Conservation (phyloP, 139 green algal species). For the Haematococcus lacustris region DNA sequence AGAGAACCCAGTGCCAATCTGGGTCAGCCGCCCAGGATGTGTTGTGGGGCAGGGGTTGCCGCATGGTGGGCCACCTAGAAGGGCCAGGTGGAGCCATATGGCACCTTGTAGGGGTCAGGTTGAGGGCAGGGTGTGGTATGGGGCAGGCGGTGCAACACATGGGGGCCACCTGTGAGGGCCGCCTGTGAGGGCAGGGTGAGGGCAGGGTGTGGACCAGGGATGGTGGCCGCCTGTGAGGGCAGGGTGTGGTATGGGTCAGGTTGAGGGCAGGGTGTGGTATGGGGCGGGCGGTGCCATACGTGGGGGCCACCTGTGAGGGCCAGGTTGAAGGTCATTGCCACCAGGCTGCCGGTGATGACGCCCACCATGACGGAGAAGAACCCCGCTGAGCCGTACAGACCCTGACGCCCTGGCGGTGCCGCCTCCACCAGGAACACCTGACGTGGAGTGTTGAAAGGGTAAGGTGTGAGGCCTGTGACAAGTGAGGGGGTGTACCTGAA, state of each 20-base stretch:
- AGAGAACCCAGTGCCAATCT: not conserved
- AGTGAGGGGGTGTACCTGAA: no score
- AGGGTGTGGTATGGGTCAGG: not conserved
- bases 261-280: not conserved
- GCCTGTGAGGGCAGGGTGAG: not conserved
- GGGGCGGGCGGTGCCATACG: not conserved
- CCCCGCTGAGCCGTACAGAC: constrained; percentile 17
- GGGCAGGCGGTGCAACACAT: not conserved
- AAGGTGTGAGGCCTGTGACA: not conserved
- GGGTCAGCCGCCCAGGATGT: not conserved
- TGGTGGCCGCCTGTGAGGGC: not conserved
- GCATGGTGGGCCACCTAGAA: no score
- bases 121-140: not conserved
- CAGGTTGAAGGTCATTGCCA: constrained; percentile 24
- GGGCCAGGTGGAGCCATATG: no score
- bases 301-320: constrained; percentile 4
- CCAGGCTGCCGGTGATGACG: not conserved
- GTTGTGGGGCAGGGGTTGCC: no score
- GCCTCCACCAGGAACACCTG: constrained; percentile 39
- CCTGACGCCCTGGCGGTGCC: constrained; percentile 1
- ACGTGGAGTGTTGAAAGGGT: not conserved
- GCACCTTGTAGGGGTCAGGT: not conserved
- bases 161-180: not conserved
- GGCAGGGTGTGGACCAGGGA: not conserved
- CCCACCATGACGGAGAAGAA: constrained; percentile 32